A percentile compares a stretch with the other conserved stretches of the same genome.
These are phyloP conservation scores for Gynandropsis gynandra DNA, from an alignment of 345 rosid species.

Conservation along the genomic window DNA sequence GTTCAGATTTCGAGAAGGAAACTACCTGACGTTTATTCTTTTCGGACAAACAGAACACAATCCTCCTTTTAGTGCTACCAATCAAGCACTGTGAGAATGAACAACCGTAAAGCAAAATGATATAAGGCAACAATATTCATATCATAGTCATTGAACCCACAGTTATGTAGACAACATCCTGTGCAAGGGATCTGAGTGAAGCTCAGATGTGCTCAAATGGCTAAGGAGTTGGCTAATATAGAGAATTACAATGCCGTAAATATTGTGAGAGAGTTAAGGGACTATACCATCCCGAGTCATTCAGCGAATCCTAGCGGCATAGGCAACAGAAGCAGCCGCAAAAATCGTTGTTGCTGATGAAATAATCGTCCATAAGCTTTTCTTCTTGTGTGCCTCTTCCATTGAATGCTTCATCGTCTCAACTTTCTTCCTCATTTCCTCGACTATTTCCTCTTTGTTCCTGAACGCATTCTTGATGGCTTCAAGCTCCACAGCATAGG, in stretches of 20 bases:
- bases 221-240: not conserved
- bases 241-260: not conserved
- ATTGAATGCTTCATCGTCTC: constrained; percentile 42
- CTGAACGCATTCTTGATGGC: constrained; percentile 46
- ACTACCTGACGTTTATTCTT: too few species aligned
- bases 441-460: constrained; percentile 38
- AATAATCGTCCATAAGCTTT: constrained; percentile 49
- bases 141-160: constrained; percentile 7
- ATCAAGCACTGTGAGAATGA: too few species aligned
- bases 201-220: not conserved
- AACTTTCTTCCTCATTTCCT: constrained; percentile 53
- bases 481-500: constrained; percentile 37
- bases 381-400: constrained; percentile 47
- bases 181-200: constrained; percentile 8
- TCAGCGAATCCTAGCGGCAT: constrained; percentile 46
- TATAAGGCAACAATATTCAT: constrained; percentile 4
- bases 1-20: too few species aligned
- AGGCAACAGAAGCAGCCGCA: constrained; percentile 58
- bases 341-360: constrained; percentile 60
- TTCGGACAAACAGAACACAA: too few species aligned
- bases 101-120: too few species aligned
- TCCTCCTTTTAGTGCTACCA: too few species aligned
- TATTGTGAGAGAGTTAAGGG: not conserved
- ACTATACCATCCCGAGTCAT: constrained; percentile 3
- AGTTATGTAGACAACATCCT: constrained; percentile 11